phyloP scores from a whole-genome alignment of 768 basidiomycete genomes.

The Termitomyces sp. region DNA sequence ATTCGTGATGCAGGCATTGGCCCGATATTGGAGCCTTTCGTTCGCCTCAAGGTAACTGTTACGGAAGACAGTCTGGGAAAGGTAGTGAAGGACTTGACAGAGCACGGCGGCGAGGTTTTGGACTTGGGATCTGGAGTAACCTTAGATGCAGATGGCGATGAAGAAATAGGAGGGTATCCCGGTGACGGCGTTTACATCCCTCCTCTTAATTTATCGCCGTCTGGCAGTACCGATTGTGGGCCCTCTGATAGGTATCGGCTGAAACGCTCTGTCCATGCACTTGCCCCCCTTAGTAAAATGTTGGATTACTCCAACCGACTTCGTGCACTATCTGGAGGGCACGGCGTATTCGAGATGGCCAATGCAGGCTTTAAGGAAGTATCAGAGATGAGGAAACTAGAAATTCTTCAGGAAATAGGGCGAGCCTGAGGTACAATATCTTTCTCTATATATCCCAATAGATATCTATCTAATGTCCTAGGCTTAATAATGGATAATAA shows the following conservation, averaged over 20 bases:
- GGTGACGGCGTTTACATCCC: constrained; percentile 72
- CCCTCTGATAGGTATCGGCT: constrained; percentile 29
- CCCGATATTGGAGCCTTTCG: constrained; percentile 74
- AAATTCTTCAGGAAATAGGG: constrained; percentile 77
- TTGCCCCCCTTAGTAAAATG: constrained; percentile 77
- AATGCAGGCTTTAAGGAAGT: constrained; percentile 75
- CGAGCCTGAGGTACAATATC: constrained; percentile 38
- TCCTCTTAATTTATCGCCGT: constrained; percentile 72
- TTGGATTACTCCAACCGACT: constrained; percentile 75
- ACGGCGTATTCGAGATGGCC: constrained; percentile 75
- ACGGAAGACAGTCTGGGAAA: constrained; percentile 66
- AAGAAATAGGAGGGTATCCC: constrained; percentile 39
- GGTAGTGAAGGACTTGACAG: constrained; percentile 79
- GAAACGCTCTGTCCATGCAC: constrained; percentile 63
- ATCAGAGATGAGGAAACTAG: constrained; percentile 50
- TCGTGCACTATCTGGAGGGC: constrained; percentile 77
- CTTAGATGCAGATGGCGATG: constrained; percentile 26
- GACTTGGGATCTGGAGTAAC: constrained; percentile 51
- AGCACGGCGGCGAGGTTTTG: constrained; percentile 73
- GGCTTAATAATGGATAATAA: constrained; percentile 1
- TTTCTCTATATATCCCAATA: neutral
- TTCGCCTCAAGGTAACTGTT: constrained; percentile 62
- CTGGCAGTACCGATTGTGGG: constrained; percentile 29
- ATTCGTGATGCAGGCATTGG: constrained; percentile 63
- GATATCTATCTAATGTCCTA: neutral